Evolutionary conservation across 2,329 filamentous ascomycete species (phyloP).

Genomic region (Meredithiella fracta): DNA sequence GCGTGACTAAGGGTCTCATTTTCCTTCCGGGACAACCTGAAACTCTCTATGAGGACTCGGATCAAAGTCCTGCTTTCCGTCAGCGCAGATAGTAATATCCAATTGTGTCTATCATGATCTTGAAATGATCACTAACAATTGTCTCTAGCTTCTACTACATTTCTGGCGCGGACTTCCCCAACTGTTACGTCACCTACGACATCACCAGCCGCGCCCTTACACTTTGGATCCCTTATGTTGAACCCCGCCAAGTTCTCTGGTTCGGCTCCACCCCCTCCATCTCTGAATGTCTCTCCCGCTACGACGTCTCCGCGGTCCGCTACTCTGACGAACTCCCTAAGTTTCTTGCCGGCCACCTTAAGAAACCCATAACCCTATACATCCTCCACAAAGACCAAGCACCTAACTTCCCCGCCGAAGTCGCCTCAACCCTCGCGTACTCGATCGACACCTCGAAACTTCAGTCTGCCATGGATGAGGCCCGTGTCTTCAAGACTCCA

Average conservation of each 20-base stretch:
- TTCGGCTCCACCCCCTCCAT: slow-evolving; percentile 43
- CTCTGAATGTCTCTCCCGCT: slow-evolving; percentile 42
- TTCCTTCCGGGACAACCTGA: slow-evolving; percentile 38
- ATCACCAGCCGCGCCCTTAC: slow-evolving; percentile 43
- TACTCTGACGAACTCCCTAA: slow-evolving; percentile 38
- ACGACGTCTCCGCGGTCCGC: slow-evolving; percentile 56
- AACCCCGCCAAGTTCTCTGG: slow-evolving; percentile 45
- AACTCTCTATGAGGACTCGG: slow-evolving; percentile 39
- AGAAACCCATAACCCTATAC: slow-evolving; percentile 21
- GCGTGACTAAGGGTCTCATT: slow-evolving; percentile 33
- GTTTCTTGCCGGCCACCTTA: slow-evolving; percentile 26
- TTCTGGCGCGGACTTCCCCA: slow-evolving; percentile 36
- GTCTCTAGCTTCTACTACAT: slow-evolving; percentile 41
- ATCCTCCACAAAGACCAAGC: slow-evolving; percentile 34
- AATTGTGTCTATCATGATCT: slow-evolving; percentile 16
- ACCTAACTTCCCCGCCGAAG: slow-evolving; percentile 23
- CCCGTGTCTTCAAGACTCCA: slow-evolving; percentile 67
- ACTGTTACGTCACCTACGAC: slow-evolving; percentile 41
- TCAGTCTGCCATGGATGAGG: slow-evolving; percentile 57
- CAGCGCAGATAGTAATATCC: slow-evolving; percentile 46
- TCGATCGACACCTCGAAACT: slow-evolving; percentile 37
- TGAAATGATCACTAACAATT: neutral
- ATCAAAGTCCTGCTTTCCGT: slow-evolving; percentile 38
- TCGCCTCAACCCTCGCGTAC: slow-evolving; percentile 19
- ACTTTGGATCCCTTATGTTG: slow-evolving; percentile 57